Conservation (phyloP, 352 stramenopile genomes). For the Phytophthora pisi region DNA sequence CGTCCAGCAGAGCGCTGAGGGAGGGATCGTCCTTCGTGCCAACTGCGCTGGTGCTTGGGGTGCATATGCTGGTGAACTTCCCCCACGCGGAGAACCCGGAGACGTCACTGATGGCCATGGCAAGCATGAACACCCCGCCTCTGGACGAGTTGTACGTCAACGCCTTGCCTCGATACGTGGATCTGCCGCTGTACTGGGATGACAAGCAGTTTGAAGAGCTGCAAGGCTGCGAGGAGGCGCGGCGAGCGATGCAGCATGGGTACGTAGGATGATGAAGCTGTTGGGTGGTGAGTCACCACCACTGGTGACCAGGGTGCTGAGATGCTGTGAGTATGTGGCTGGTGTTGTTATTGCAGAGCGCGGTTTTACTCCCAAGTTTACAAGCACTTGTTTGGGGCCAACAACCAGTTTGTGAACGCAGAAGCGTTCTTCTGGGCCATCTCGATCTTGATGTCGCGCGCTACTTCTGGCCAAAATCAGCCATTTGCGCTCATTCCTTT, state of each 20-base stretch:
- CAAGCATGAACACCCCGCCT: slow-evolving; percentile 12
- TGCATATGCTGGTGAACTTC: slow-evolving; percentile 73
- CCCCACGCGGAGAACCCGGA: slow-evolving; percentile 35
- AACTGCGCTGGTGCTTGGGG: slow-evolving; percentile 68
- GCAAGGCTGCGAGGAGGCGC: slow-evolving; percentile 60
- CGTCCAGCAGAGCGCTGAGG: slow-evolving; percentile 33
- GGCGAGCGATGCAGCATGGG: slow-evolving; percentile 68
- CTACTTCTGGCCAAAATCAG: slow-evolving; percentile 72
- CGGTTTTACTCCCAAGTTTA: slow-evolving; percentile 77
- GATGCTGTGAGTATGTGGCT: not conserved
- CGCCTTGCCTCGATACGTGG: slow-evolving; percentile 57
- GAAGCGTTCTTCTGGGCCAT: slow-evolving; percentile 86
- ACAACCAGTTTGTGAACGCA: slow-evolving; percentile 53
- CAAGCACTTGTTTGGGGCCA: slow-evolving; percentile 66
- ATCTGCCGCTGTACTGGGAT: slow-evolving; percentile 79
- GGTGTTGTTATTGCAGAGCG: slow-evolving; percentile 33
- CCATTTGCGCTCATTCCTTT: slow-evolving; percentile 86
- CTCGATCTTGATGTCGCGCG: slow-evolving; percentile 80
- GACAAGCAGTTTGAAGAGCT: slow-evolving; percentile 64
- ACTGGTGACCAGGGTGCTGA: slow-evolving; percentile 1
- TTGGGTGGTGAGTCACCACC: not conserved
- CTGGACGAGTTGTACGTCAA: slow-evolving; percentile 70
- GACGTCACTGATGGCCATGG: slow-evolving; percentile 21
- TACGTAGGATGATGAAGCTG: slow-evolving; percentile 28
- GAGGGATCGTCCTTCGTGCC: slow-evolving; percentile 54